Evolutionary conservation across 139 green algal species (phyloP).

Genomic region (Dunaliella sp.): DNA sequence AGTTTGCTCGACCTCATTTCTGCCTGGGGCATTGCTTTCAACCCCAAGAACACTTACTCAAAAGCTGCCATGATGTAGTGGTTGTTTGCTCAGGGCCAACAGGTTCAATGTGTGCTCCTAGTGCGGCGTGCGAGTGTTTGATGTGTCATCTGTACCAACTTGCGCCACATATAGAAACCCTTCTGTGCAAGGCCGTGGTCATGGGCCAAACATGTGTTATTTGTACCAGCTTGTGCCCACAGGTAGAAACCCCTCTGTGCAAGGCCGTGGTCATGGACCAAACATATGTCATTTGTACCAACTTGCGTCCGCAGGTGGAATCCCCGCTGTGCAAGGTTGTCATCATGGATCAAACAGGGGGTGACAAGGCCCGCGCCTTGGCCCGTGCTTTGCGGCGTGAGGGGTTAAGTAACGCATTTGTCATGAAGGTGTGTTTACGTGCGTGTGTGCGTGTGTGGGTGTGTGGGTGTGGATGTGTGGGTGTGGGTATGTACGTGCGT

Average conservation of each 20-base stretch:
- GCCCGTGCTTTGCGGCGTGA: conserved; percentile 21
- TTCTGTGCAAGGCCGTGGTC: conserved; percentile 19
- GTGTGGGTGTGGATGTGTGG: no score
- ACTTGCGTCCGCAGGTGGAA: background rate
- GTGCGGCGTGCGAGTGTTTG: no score
- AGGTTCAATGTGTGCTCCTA: no score
- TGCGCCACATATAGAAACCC: background rate
- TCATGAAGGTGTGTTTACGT: conserved; percentile 15
- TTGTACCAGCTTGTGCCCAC: no score
- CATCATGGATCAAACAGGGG: conserved; percentile 28
- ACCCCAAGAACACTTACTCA: no score
- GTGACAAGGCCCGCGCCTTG: conserved; percentile 24
- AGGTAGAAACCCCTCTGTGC: conserved; percentile 3
- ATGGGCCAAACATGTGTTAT: conserved; percentile 30
- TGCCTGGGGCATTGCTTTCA: no score
- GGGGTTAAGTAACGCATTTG: conserved; percentile 12
- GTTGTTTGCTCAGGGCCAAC: no score
- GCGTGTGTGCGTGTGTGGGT: background rate
- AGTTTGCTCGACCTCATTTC: no score
- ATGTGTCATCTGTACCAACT: no score
- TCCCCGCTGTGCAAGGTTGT: conserved; percentile 16
- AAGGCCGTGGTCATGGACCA: conserved; percentile 30
- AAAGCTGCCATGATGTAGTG: no score
- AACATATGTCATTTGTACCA: no score
- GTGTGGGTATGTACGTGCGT: no score